These are phyloP conservation scores for Emergomyces africanus DNA, from an alignment of 2,329 filamentous ascomycete genomes.

Conservation along the genomic window DNA sequence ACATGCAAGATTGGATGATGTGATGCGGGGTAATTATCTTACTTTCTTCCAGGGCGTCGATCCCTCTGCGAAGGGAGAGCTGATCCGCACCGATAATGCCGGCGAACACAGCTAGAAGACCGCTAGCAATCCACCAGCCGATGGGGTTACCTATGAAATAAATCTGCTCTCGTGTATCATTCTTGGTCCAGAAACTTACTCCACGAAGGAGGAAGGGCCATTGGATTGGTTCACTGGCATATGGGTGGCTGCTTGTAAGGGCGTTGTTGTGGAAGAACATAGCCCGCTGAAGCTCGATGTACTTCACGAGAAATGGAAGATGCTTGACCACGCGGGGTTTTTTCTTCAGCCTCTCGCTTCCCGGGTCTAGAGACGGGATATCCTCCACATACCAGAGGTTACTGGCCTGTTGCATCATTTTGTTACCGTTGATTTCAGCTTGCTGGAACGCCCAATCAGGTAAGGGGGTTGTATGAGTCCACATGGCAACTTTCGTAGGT, in stretches of 20 bases:
- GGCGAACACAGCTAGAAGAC: constrained; percentile 80
- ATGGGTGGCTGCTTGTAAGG: constrained; percentile 91
- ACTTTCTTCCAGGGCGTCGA: constrained; percentile 90
- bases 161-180: constrained; percentile 88
- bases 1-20: neutral
- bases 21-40: constrained; percentile 36
- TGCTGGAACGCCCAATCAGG: constrained; percentile 97
- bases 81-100: constrained; percentile 90
- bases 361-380: constrained; percentile 62
- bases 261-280: constrained; percentile 99
- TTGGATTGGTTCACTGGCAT: constrained; percentile 85
- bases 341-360: constrained; percentile 61
- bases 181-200: constrained; percentile 98
- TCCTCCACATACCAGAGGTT: constrained; percentile 94
- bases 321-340: constrained; percentile 67
- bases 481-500: constrained; percentile 96
- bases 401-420: constrained; percentile 76
- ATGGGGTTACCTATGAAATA: constrained; percentile 97
- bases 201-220: constrained; percentile 97
- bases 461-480: constrained; percentile 91
- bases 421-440: constrained; percentile 99
- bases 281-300: constrained; percentile 87
- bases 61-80: constrained; percentile 77
- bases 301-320: constrained; percentile 83
- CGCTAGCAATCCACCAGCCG: constrained; percentile 94